A percentile compares a stretch with the other conserved stretches of the same genome.
phyloP scores from a whole-genome alignment of 2,329 filamentous ascomycete genomes.

The Paecilomyces niveus region DNA sequence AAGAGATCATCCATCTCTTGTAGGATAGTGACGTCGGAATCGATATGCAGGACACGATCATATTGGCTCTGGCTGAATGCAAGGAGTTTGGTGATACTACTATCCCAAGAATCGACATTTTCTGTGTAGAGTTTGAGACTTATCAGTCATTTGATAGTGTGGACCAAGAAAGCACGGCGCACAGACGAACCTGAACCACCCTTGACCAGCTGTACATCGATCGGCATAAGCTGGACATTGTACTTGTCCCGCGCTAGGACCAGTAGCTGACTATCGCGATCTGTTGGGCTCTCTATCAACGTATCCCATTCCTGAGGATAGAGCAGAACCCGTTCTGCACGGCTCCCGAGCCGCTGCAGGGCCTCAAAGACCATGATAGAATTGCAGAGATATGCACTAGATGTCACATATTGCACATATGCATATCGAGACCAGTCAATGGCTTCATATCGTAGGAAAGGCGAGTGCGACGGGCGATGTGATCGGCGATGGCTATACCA shows the following conservation, averaged over 20 bases:
- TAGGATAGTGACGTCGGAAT: conserved; percentile 59
- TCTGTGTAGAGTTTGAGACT: conserved; percentile 3
- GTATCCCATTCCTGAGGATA: conserved; percentile 36
- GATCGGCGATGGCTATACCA: conserved; percentile 4
- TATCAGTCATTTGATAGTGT: neutral
- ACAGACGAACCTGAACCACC: conserved; percentile 17
- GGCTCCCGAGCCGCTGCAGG: conserved; percentile 31
- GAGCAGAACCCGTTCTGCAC: conserved; percentile 33
- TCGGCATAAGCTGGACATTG: conserved; percentile 43
- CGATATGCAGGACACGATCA: conserved; percentile 49
- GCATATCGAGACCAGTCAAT: conserved; percentile 37
- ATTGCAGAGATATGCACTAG: conserved; percentile 36
- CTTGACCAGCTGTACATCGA: conserved; percentile 31
- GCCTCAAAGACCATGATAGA: conserved; percentile 36
- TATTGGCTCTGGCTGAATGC: conserved; percentile 63
- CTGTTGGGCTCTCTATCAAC: conserved; percentile 17
- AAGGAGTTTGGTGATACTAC: conserved; percentile 60
- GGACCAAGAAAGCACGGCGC: neutral
- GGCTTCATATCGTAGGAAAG: conserved; percentile 8
- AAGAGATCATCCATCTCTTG: conserved; percentile 65
- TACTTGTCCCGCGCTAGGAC: conserved; percentile 43
- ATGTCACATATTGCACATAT: conserved; percentile 38
- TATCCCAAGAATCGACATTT: conserved; percentile 48
- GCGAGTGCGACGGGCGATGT: conserved; percentile 3
- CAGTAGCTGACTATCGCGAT: conserved; percentile 40